Conservation (phyloP, 306 rosid species). For the Ormosia emarginata region DNA sequence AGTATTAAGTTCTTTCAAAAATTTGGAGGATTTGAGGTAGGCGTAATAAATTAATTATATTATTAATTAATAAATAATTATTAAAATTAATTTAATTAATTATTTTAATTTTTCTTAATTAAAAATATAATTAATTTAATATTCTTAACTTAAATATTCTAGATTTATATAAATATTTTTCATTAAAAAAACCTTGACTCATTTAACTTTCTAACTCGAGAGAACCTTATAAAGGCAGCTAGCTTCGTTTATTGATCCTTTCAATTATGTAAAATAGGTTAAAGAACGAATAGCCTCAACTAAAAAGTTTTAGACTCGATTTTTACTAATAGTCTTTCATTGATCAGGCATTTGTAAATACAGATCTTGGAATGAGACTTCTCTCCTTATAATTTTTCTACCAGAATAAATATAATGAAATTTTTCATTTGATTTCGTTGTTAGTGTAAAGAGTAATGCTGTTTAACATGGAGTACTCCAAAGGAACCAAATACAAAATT, state of each 20-base stretch:
- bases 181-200: background rate
- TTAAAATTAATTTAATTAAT: no score
- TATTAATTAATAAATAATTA: no score
- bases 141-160: no score
- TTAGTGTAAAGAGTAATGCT: background rate
- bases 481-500: slow-evolving; percentile 1
- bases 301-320: background rate
- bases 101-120: no score
- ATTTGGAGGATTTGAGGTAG: no score
- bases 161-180: no score
- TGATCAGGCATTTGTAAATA: background rate
- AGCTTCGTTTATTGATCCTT: background rate
- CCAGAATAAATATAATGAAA: background rate
- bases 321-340: background rate
- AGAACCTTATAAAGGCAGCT: background rate
- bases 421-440: background rate
- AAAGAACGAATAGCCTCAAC: no score
- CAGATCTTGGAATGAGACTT: background rate
- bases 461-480: background rate
- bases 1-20: no score
- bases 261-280: background rate
- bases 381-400: background rate
- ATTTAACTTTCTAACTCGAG: background rate
- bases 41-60: no score
- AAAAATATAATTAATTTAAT: no score